Evolutionary conservation across 2,329 filamentous ascomycete genomes (phyloP).

Genomic region (Chrysoporthe austroafricana): DNA sequence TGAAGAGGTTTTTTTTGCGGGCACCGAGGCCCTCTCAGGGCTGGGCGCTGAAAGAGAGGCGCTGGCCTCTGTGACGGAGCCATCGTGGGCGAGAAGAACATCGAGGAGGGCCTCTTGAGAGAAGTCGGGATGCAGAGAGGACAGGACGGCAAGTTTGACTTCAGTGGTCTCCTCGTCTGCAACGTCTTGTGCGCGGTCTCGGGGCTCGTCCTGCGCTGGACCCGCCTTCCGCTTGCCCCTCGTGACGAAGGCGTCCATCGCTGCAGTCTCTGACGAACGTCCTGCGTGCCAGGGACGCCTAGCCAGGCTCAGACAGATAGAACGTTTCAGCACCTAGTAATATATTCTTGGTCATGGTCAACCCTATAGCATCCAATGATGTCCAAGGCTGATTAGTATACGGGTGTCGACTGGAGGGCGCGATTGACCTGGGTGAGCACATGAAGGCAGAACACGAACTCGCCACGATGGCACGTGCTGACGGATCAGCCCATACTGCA

Average conservation of each 20-base stretch:
- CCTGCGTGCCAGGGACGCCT: background rate
- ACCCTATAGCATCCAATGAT: background rate
- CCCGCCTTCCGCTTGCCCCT: constrained; percentile 55
- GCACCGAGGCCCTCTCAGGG: constrained; percentile 47
- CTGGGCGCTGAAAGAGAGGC: constrained; percentile 36
- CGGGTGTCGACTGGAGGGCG: constrained; percentile 19
- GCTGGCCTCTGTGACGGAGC: constrained; percentile 71
- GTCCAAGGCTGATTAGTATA: background rate
- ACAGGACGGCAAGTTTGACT: constrained; percentile 81
- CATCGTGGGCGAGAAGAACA: constrained; percentile 75
- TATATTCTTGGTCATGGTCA: background rate
- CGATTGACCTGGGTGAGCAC: background rate
- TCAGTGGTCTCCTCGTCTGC: constrained; percentile 78
- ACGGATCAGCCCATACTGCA: background rate
- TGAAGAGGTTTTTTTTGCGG: background rate
- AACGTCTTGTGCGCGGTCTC: constrained; percentile 33
- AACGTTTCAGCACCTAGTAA: background rate
- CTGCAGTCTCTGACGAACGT: constrained; percentile 18
- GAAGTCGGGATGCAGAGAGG: constrained; percentile 71
- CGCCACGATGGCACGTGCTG: constrained; percentile 28
- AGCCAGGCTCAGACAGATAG: constrained; percentile 5
- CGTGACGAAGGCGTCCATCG: constrained; percentile 63
- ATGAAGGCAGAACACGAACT: constrained; percentile 13
- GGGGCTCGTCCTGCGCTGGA: constrained; percentile 28
- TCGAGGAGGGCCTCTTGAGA: constrained; percentile 75